Evolutionary conservation across 257 asterid species (phyloP).

Genomic region (Jacaranda copaia): DNA sequence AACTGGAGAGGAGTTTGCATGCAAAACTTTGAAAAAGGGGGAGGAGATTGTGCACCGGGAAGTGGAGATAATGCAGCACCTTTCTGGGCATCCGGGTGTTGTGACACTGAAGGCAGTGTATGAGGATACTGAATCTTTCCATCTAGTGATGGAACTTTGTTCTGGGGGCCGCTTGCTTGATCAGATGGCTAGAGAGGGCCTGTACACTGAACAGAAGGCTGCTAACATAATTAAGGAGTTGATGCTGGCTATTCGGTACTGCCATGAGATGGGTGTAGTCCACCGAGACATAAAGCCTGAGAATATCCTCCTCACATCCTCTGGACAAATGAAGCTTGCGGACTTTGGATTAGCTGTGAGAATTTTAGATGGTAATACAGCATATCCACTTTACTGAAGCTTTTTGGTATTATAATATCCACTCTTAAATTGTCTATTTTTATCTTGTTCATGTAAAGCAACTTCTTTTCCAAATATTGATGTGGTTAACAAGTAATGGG

Average conservation of each 20-base stretch:
- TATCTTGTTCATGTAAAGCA: not conserved
- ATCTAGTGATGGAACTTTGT: slow-evolving; percentile 91
- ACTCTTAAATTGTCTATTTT: not conserved
- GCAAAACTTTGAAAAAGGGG: slow-evolving; percentile 79
- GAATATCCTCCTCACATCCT: slow-evolving; percentile 72
- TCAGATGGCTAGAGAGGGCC: slow-evolving; percentile 78
- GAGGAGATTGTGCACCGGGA: slow-evolving; percentile 94
- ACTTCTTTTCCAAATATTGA: slow-evolving; percentile 1
- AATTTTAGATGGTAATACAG: slow-evolving; percentile 70
- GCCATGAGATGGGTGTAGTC: slow-evolving; percentile 97
- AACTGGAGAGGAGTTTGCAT: slow-evolving; percentile 79
- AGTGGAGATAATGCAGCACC: slow-evolving; percentile 97
- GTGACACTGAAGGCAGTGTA: slow-evolving; percentile 84
- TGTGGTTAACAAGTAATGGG: not conserved
- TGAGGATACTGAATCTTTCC: slow-evolving; percentile 80
- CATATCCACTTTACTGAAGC: not conserved
- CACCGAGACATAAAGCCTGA: slow-evolving; percentile 93
- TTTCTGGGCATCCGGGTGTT: slow-evolving; percentile 87
- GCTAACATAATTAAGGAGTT: slow-evolving; percentile 79
- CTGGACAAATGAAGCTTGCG: slow-evolving; percentile 86
- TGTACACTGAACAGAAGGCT: slow-evolving; percentile 70
- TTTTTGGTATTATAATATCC: not conserved
- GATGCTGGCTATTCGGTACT: slow-evolving; percentile 78
- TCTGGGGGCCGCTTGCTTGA: slow-evolving; percentile 87
- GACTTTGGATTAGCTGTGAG: slow-evolving; percentile 92